These are phyloP conservation scores for Jaltomata sinuosa DNA, from an alignment of 257 asterid genomes.

Conservation along the genomic window DNA sequence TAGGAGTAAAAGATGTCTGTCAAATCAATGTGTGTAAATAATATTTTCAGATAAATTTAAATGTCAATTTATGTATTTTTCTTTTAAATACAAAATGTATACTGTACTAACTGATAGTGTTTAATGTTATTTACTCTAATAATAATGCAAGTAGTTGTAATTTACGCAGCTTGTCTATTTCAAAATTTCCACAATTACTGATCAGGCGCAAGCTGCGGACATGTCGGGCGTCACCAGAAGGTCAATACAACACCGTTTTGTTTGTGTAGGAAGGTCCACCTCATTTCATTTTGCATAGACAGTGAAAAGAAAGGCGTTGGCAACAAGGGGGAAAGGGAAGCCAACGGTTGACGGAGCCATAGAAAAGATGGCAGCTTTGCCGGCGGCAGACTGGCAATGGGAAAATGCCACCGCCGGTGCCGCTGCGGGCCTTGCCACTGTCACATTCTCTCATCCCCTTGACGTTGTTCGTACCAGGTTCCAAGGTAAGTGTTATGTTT, in stretches of 20 bases:
- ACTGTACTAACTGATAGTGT: not conserved
- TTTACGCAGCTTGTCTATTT: not conserved
- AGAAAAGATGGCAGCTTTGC: conserved; percentile 21
- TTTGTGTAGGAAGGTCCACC: not conserved
- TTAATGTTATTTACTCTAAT: not conserved
- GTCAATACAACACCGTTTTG: not conserved
- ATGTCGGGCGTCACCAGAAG: not conserved
- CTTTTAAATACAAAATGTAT: not conserved
- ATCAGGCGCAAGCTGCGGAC: not conserved
- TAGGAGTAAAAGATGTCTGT: not conserved
- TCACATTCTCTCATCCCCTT: conserved; percentile 77
- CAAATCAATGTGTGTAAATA: not conserved
- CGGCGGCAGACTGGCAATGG: conserved; percentile 76
- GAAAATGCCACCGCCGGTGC: conserved; percentile 97
- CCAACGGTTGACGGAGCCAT: not conserved
- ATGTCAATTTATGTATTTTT: not conserved
- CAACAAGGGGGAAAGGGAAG: not conserved
- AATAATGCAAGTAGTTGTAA: not conserved
- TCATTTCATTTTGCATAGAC: not conserved
- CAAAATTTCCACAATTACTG: not conserved
- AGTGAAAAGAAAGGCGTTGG: not conserved
- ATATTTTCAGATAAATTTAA: not conserved
- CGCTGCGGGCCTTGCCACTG: conserved; percentile 81
- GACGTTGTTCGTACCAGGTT: conserved; percentile 96
- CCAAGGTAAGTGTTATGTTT: conserved; percentile 42